Percentiles rank a stretch among this genome's conserved stretches.
Conservation (phyloP, 2,329 filamentous ascomycete genomes). For the Xylariaceae sp. region DNA sequence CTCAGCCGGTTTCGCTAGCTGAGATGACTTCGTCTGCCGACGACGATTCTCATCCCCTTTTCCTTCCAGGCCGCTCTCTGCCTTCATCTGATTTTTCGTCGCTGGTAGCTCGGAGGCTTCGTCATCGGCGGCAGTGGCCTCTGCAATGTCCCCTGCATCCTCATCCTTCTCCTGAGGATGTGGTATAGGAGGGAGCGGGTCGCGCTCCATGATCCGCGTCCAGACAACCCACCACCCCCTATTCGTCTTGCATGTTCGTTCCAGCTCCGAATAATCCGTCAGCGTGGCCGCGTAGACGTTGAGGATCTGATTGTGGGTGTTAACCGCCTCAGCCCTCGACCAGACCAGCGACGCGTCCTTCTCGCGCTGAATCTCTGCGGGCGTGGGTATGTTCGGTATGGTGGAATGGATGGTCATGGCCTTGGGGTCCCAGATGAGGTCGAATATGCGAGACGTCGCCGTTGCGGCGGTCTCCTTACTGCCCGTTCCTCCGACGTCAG, state of each 20-base stretch:
- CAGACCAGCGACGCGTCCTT: conserved; percentile 36
- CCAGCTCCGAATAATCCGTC: conserved; percentile 40
- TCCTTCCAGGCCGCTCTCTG: no score
- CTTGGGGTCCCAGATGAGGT: conserved; percentile 57
- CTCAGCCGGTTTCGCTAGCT: no score
- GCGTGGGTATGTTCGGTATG: conserved; percentile 60
- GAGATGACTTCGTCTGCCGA: no score
- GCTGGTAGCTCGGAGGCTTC: neutral
- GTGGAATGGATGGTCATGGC: conserved; percentile 55
- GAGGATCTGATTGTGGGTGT: conserved; percentile 59
- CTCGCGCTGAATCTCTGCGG: conserved; percentile 20
- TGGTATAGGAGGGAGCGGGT: no score
- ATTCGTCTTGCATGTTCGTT: conserved; percentile 60
- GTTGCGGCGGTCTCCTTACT: no score
- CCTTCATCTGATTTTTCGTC: conserved; percentile 11
- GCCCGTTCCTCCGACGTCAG: conserved; percentile 33
- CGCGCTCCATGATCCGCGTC: conserved; percentile 46
- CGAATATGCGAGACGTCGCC: conserved; percentile 46
- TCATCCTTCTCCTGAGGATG: neutral
- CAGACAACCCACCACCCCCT: conserved; percentile 67
- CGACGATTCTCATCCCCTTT: neutral
- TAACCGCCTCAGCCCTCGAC: conserved; percentile 59
- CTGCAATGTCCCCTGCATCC: no score
- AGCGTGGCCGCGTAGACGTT: conserved; percentile 48
- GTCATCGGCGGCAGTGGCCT: conserved; percentile 1